Conservation (phyloP, 2,329 filamentous ascomycete species). For the Bimuria novae-zelandiae region DNA sequence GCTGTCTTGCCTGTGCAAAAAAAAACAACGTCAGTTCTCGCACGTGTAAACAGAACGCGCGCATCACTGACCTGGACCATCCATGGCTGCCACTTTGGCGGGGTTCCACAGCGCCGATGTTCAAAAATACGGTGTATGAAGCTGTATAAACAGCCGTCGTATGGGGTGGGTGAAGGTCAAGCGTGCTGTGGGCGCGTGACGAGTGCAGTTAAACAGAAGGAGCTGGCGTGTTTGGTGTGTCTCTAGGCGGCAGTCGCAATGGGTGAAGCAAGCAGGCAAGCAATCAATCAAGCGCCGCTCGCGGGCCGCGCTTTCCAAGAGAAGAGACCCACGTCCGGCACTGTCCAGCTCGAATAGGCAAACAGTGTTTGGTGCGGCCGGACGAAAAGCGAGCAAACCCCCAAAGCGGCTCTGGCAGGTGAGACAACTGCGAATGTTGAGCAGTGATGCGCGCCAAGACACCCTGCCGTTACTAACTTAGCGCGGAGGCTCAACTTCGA, state of each 20-base stretch:
- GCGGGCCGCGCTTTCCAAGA: neutral
- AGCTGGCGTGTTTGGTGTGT: neutral
- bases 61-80: conserved; percentile 1
- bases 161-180: conserved; percentile 1
- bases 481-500: conserved; percentile 20
- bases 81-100: conserved; percentile 1
- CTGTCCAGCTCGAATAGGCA: neutral
- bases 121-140: neutral
- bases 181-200: neutral
- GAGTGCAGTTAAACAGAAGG: neutral
- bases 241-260: conserved; percentile 7
- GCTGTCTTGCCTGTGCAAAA: conserved; percentile 53
- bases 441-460: conserved; percentile 7
- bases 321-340: neutral
- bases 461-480: conserved; percentile 10
- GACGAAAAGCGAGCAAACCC: neutral
- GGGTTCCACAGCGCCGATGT: neutral
- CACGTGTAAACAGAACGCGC: neutral
- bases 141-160: neutral
- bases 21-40: neutral
- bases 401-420: conserved; percentile 8
- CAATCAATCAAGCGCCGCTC: neutral
- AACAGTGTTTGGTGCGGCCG: neutral
- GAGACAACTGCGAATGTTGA: conserved; percentile 12
- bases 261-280: neutral